Evolutionary conservation across 768 basidiomycete genomes (phyloP).

Genomic region (Tricholoma saponaceum): DNA sequence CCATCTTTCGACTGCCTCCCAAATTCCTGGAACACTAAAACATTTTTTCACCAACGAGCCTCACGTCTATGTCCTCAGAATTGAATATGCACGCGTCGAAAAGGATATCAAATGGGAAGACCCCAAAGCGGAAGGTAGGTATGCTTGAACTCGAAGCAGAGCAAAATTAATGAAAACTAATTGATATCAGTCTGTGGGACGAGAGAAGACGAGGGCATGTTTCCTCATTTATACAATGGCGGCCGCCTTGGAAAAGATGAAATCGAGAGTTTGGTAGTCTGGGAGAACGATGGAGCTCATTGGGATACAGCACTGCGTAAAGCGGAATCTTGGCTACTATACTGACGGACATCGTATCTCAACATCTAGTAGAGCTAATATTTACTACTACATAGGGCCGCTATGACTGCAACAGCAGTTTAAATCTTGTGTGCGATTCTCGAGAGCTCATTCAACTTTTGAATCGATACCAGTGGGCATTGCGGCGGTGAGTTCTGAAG

Average conservation of each 20-base stretch:
- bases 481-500: background rate
- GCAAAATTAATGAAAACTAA: background rate
- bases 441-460: background rate
- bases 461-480: background rate
- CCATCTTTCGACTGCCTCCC: constrained; percentile 49
- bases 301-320: constrained; percentile 27
- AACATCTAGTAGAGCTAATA: background rate
- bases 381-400: no score
- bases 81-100: constrained; percentile 36
- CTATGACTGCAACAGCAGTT: background rate
- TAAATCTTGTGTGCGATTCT: background rate
- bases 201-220: constrained; percentile 42
- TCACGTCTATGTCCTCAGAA: constrained; percentile 38
- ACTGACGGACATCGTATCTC: background rate
- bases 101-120: constrained; percentile 47
- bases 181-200: constrained; percentile 32
- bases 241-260: constrained; percentile 40
- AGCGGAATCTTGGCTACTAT: constrained; percentile 3
- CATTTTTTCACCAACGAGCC: constrained; percentile 41
- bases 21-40: constrained; percentile 42
- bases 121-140: constrained; percentile 31
- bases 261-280: constrained; percentile 35
- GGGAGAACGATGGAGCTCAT: constrained; percentile 20
- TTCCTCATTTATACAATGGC: constrained; percentile 52
- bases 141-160: background rate